These are phyloP conservation scores for Talaromyces atroroseus DNA, from an alignment of 2,329 filamentous ascomycete species.

Conservation along the genomic window DNA sequence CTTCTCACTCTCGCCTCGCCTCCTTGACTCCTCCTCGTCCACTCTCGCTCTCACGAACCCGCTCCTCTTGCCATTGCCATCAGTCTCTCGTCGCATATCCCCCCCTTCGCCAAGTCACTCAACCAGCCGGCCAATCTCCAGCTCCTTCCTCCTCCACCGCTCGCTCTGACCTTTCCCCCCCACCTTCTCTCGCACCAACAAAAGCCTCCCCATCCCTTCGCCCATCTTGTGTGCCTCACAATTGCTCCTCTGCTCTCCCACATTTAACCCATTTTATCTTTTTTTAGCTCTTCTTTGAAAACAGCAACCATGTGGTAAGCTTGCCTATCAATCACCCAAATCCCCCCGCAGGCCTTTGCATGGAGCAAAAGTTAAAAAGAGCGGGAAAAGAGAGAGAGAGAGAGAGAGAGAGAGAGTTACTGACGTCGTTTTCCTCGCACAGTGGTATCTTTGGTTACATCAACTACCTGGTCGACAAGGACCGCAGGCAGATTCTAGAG, in stretches of 20 bases:
- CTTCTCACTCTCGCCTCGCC: neutral
- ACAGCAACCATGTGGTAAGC: conserved; percentile 33
- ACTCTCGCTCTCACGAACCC: neutral
- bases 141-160: conserved; percentile 4
- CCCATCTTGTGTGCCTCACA: neutral
- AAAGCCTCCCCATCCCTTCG: neutral
- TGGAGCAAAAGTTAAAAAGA: neutral
- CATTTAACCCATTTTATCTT: neutral
- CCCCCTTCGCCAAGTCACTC: neutral
- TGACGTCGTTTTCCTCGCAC: conserved; percentile 12
- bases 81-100: neutral
- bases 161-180: conserved; percentile 6
- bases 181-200: conserved; percentile 5
- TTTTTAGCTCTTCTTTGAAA: conserved; percentile 1
- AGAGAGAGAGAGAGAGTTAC: conserved; percentile 3
- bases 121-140: neutral
- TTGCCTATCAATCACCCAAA: neutral
- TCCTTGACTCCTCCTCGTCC: too few relatives aligned
- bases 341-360: neutral
- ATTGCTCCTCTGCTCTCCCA: neutral
- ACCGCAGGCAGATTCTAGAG: conserved; percentile 91
- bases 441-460: conserved; percentile 72
- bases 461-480: conserved; percentile 99
- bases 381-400: neutral
- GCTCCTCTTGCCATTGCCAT: neutral